A percentile compares a stretch with the other conserved stretches of the same genome.
phyloP scores from a whole-genome alignment of 208 protist species.

The Angomonas deanei region DNA sequence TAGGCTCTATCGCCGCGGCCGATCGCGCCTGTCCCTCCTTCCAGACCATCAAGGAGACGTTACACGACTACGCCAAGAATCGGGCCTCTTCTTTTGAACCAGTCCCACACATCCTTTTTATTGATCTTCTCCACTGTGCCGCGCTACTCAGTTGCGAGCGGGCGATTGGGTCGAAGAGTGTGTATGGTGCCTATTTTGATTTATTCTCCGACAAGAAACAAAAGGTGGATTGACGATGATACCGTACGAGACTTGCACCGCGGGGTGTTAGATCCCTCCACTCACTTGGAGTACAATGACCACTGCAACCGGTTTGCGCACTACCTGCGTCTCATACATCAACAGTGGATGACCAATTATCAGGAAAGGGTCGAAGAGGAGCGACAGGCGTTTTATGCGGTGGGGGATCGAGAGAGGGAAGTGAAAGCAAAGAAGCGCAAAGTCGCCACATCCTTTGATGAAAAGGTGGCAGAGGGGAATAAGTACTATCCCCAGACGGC shows the following conservation, averaged over 20 bases:
- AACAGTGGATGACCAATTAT: constrained; percentile 35
- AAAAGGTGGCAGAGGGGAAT: neutral
- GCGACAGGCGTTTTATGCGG: neutral
- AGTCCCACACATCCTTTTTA: constrained; percentile 49
- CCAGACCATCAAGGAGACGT: constrained; percentile 1
- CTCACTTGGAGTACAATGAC: constrained; percentile 58
- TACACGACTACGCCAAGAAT: neutral
- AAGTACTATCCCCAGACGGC: neutral
- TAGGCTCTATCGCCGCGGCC: neutral
- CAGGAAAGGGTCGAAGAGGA: neutral
- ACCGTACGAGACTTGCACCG: constrained; percentile 45
- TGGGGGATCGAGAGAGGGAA: neutral
- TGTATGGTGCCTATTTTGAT: constrained; percentile 39
- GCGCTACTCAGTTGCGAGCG: constrained; percentile 48
- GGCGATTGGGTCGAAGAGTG: constrained; percentile 31
- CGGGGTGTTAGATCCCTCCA: constrained; percentile 47
- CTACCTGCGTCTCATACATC: constrained; percentile 45
- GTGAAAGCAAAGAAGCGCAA: neutral
- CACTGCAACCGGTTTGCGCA: constrained; percentile 41
- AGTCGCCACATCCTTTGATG: neutral
- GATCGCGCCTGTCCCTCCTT: neutral
- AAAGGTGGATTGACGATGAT: constrained; percentile 73
- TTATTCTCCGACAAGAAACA: constrained; percentile 24
- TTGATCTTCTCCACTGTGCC: constrained; percentile 62
- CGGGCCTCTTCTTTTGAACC: constrained; percentile 44